phyloP scores from a whole-genome alignment of 495 filamentous ascomycete genomes.

The Geopyxis carbonaria region DNA sequence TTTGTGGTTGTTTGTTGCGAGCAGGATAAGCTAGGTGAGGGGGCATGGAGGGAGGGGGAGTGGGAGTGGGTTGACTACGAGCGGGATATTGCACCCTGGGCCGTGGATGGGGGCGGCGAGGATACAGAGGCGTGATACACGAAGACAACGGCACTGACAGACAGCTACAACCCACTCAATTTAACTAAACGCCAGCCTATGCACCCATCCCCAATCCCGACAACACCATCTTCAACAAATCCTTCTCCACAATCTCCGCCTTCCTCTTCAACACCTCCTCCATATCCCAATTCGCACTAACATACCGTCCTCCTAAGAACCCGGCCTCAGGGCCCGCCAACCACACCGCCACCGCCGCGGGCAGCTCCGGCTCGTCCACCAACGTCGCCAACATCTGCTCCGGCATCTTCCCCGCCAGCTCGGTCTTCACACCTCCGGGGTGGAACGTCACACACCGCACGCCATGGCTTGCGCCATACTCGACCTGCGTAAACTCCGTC shows the following conservation, averaged over 20 bases:
- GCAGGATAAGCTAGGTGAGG: background rate
- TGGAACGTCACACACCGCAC: too few species aligned
- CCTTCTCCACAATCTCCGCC: background rate
- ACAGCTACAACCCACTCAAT: background rate
- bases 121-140: background rate
- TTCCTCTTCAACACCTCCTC: background rate
- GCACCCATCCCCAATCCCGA: background rate
- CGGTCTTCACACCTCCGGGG: too few species aligned
- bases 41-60: background rate
- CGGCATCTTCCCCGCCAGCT: too few species aligned
- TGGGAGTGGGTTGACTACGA: slow-evolving; percentile 2
- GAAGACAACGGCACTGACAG: background rate
- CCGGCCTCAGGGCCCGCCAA: too few species aligned
- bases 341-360: too few species aligned
- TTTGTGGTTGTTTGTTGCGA: slow-evolving; percentile 5
- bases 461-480: too few species aligned
- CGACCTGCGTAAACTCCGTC: too few species aligned
- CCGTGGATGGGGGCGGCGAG: background rate
- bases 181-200: background rate
- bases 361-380: too few species aligned
- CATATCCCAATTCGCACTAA: background rate
- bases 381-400: too few species aligned
- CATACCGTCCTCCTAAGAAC: too few species aligned
- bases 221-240: background rate
- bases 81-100: background rate